Conservation (phyloP, 345 rosid species). For the Eucalyptus curtisii region DNA sequence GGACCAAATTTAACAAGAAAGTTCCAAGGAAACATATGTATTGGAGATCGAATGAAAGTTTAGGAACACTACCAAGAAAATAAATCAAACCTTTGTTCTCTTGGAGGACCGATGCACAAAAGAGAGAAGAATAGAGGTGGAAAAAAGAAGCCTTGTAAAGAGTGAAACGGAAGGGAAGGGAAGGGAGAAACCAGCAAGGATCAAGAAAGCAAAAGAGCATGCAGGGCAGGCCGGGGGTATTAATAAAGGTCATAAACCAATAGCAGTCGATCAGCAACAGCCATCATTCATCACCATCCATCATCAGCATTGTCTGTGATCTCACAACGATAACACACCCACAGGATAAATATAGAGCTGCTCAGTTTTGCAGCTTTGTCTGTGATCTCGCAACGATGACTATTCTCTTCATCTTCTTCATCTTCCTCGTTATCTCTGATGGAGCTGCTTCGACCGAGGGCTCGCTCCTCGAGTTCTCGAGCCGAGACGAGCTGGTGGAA, state of each 20-base stretch:
- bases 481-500: constrained; percentile 44
- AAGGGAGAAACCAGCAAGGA: not conserved
- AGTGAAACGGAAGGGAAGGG: not conserved
- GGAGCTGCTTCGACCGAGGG: not conserved
- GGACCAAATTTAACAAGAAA: not conserved
- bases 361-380: not conserved
- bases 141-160: not conserved
- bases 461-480: not conserved
- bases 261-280: not conserved
- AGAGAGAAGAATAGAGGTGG: not conserved
- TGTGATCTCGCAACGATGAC: not conserved
- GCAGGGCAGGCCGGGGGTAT: not conserved
- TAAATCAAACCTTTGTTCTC: not conserved
- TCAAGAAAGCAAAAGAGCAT: not conserved
- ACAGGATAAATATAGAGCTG: not conserved
- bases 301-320: not conserved
- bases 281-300: not conserved
- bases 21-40: not conserved
- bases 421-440: not conserved
- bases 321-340: not conserved
- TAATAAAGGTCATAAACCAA: not conserved
- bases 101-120: not conserved
- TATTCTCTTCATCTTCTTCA: not conserved
- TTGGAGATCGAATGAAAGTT: not conserved
- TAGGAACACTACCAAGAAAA: not conserved